phyloP scores from a whole-genome alignment of 352 stramenopile species.

The Blastocystis sp. region DNA sequence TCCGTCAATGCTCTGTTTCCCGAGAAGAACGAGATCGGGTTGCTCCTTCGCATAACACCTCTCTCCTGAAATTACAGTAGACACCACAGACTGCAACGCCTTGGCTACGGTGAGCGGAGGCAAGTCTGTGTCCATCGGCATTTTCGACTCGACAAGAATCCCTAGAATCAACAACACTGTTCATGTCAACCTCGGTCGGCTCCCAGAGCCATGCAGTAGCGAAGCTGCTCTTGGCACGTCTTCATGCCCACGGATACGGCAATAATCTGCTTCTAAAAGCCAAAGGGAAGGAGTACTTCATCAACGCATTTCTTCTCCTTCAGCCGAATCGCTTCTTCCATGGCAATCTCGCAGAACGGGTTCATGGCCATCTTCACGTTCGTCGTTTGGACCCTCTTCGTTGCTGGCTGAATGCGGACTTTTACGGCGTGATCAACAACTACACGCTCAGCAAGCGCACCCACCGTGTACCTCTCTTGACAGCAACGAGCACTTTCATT shows the following conservation, averaged over 20 bases:
- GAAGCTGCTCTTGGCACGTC: constrained; percentile 90
- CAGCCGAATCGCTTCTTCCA: constrained; percentile 94
- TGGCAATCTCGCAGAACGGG: constrained; percentile 96
- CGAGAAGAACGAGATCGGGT: constrained; percentile 63
- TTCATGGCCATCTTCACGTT: constrained; percentile 99
- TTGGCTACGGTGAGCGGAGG: constrained; percentile 94
- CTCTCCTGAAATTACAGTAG: not conserved
- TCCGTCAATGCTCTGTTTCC: constrained; percentile 79
- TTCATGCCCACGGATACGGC: constrained; percentile 94
- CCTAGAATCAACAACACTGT: constrained; percentile 72
- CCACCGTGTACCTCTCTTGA: constrained; percentile 85
- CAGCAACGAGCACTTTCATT: constrained; percentile 89
- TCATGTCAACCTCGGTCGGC: constrained; percentile 61
- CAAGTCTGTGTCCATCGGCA: constrained; percentile 93
- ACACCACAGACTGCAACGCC: constrained; percentile 79
- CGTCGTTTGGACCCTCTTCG: constrained; percentile 87
- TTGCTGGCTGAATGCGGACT: constrained; percentile 83
- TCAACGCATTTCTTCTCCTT: constrained; percentile 93
- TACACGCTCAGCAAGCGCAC: constrained; percentile 69
- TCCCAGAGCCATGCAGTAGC: constrained; percentile 88
- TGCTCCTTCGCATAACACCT: constrained; percentile 15
- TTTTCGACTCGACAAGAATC: constrained; percentile 93
- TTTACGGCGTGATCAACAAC: constrained; percentile 93
- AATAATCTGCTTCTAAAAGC: constrained; percentile 76
- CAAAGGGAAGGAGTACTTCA: constrained; percentile 75